Evolutionary conservation across 164 flowering plant species (phyloP), one percentile per base, ranked within the genome.

Genomic region (Magnolia sinica): DNA sequence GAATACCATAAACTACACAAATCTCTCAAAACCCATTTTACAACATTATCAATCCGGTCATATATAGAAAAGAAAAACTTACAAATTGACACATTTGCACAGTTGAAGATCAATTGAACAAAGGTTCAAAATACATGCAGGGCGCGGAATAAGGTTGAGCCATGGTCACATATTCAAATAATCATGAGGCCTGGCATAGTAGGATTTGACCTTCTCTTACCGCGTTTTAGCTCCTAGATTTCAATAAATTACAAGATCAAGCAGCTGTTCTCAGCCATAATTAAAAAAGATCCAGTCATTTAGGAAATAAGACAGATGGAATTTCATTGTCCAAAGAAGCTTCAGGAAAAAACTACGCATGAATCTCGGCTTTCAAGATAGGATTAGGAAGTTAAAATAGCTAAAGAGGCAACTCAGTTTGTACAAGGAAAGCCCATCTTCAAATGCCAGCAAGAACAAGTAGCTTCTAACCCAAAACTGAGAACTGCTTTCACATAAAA

Each of bases 241-340:
- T 37, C 45, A 37, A 37, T 37, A 37, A 37, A 37, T 37, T 37
- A 37, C 45, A 37, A 37, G 45, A 37, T 37, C 45, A 37, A 3
- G 45, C 45, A 37, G 45, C 45, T 37, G 45, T 37, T 37, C 45
- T 37, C 7, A 2, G 45, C 45, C 45, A 37, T 37, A 37, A 37
- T 37, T 13, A 65, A 65, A 65, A 24, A 22, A n/a, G 64, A 59
- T 65, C 29, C 24, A 20, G 68, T 24, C 68, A 22, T 20, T 65
- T 23, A 23, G 24, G 68, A 65, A 65, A 65, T 24, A 65, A 23
- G 16, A 65, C 68, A 20, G 13, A 23, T 22, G 64, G n/a, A 65
- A 3, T 13, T 55, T 75, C 51, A 27, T 68, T 73, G 6, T 24
- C 85, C 76, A 77, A 80, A 81, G 77, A 83, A 76, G 85, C 85